Conservation (phyloP, 805 yeast genomes). For the Spencermartinsiella europaea region DNA sequence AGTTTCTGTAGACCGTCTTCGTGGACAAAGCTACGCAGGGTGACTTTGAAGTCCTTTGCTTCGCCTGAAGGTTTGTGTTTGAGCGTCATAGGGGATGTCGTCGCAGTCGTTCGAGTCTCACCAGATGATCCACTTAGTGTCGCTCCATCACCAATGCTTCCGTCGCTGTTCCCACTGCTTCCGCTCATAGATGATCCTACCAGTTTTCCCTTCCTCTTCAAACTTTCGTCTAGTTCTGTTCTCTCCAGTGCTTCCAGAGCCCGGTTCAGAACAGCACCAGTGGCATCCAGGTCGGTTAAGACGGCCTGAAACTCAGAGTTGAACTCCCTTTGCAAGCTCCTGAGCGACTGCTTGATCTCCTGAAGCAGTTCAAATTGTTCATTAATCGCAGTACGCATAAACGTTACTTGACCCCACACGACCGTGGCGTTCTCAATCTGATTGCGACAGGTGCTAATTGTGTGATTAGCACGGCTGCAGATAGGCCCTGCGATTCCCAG, state of each 20-base stretch:
- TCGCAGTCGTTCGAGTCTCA: not conserved
- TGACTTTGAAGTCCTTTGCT: conserved; percentile 17
- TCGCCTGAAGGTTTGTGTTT: not conserved
- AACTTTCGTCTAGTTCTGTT: conserved; percentile 35
- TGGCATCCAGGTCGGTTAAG: conserved; percentile 23
- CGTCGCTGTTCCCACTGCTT: too few species aligned
- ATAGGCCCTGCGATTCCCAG: conserved; percentile 45
- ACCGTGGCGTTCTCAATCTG: conserved; percentile 39
- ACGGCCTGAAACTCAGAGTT: conserved; percentile 18
- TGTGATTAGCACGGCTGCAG: conserved; percentile 47
- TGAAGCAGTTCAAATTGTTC: conserved; percentile 45
- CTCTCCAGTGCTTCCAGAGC: conserved; percentile 34
- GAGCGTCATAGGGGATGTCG: not conserved
- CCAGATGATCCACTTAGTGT: too few species aligned
- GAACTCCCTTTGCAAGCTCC: conserved; percentile 14
- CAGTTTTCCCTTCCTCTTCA: conserved; percentile 10
- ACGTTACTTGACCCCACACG: conserved; percentile 40
- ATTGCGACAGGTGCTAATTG: conserved; percentile 35
- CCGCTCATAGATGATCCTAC: not conserved
- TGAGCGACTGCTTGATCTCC: conserved; percentile 25
- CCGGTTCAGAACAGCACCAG: conserved; percentile 30
- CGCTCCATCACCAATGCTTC: too few species aligned
- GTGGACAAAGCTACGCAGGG: conserved; percentile 47
- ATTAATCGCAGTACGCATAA: conserved; percentile 40
- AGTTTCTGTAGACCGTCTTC: conserved; percentile 35